Conservation (phyloP, 305 asterid species). For the Vinca major region DNA sequence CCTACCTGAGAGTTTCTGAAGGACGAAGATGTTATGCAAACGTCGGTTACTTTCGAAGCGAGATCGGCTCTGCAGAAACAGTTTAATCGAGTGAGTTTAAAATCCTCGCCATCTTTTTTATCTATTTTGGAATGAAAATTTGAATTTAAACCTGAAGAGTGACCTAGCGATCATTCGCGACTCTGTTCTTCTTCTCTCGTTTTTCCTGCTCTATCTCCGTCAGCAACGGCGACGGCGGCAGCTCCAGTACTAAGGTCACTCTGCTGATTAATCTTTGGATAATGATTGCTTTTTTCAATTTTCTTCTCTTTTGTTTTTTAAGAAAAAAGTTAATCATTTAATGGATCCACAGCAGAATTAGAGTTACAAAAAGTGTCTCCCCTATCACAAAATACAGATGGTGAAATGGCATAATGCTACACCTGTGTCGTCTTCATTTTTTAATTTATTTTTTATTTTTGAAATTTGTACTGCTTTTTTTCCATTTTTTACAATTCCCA, state of each 20-base stretch:
- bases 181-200: neutral
- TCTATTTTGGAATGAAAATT: too few species aligned
- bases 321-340: too few species aligned
- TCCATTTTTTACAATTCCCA: too few species aligned
- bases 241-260: neutral
- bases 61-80: conserved; percentile 32
- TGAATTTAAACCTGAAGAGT: neutral
- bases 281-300: neutral
- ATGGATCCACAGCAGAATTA: too few species aligned
- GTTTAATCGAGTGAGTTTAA: neutral
- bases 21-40: conserved; percentile 4
- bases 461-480: too few species aligned
- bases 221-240: conserved; percentile 8
- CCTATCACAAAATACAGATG: too few species aligned
- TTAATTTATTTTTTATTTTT: too few species aligned
- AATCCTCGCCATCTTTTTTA: neutral
- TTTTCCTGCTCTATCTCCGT: conserved; percentile 1
- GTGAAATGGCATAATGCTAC: neutral
- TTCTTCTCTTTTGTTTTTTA: neutral
- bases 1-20: conserved; percentile 11
- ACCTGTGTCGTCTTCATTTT: neutral
- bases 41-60: conserved; percentile 26
- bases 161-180: too few species aligned
- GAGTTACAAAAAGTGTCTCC: too few species aligned
- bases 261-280: neutral